A percentile compares a stretch with the other conserved stretches of the same genome.
These are phyloP conservation scores for Exophiala bonariae DNA, from an alignment of 2,329 filamentous ascomycete genomes.

Conservation along the genomic window DNA sequence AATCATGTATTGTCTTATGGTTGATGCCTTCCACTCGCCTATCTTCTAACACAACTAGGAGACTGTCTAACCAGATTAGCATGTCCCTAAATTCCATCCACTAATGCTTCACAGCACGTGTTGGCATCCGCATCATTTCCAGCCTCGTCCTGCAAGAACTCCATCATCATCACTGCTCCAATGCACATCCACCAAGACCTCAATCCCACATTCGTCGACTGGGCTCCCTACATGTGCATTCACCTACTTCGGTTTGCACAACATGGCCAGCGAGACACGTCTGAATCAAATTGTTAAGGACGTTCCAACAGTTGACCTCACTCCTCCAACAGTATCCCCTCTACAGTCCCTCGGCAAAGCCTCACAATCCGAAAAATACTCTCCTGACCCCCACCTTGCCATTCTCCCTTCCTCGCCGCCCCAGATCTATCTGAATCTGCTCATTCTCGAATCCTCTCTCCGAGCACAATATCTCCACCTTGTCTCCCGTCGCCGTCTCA, in stretches of 20 bases:
- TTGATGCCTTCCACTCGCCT: no score
- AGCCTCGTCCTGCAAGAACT: no score
- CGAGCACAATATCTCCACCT: conserved; percentile 91
- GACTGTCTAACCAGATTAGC: no score
- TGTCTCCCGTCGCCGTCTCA: conserved; percentile 81
- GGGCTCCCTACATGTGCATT: no score
- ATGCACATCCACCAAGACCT: no score
- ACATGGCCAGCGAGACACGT: conserved; percentile 59
- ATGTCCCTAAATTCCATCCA: no score
- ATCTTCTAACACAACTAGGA: no score
- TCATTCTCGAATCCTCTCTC: conserved; percentile 92
- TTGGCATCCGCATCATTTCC: no score
- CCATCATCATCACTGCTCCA: no score
- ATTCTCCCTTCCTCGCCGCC: conserved; percentile 85
- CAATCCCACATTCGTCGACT: no score
- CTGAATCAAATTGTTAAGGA: conserved; percentile 93
- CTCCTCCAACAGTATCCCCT: conserved; percentile 43
- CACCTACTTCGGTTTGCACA: not conserved
- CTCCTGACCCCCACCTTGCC: conserved; percentile 64
- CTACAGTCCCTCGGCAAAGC: conserved; percentile 31
- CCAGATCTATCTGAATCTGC: conserved; percentile 96
- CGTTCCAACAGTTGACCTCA: conserved; percentile 66
- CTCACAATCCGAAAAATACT: conserved; percentile 6
- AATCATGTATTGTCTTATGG: no score
- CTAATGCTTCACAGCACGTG: no score